phyloP scores from a whole-genome alignment of 2,329 filamentous ascomycete genomes.

The Xylaria polymorpha region DNA sequence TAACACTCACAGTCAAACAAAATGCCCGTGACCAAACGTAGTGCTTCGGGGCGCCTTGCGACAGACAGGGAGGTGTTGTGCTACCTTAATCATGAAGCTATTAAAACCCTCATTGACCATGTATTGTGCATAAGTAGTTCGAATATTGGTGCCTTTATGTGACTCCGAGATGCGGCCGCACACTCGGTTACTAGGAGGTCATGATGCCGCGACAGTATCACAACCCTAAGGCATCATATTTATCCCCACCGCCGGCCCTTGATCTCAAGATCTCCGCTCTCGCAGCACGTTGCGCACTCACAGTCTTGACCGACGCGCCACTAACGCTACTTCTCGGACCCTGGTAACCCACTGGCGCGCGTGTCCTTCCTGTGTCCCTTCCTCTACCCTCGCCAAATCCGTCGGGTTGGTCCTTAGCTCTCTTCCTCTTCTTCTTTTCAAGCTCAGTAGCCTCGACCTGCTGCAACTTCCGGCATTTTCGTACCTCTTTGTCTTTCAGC shows the following conservation, averaged over 20 bases:
- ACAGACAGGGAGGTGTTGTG: background rate
- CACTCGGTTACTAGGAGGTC: background rate
- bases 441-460: constrained; percentile 49
- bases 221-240: constrained; percentile 52
- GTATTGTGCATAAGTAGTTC: background rate
- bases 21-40: background rate
- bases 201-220: constrained; percentile 36
- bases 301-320: constrained; percentile 24
- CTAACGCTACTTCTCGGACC: constrained; percentile 4
- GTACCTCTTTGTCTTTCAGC: constrained; percentile 61
- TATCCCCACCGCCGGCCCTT: constrained; percentile 39
- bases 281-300: constrained; percentile 39
- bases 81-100: background rate
- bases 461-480: constrained; percentile 61
- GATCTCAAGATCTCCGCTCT: constrained; percentile 34
- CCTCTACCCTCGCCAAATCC: background rate
- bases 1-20: background rate
- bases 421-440: constrained; percentile 40
- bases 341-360: constrained; percentile 4
- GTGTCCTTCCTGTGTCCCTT: background rate
- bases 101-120: background rate
- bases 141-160: background rate
- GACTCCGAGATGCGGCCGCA: background rate
- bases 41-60: background rate
- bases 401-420: constrained; percentile 31